Base-by-base conservation (phyloP, 805 yeast species). In the Brettanomyces sp. region DNA sequence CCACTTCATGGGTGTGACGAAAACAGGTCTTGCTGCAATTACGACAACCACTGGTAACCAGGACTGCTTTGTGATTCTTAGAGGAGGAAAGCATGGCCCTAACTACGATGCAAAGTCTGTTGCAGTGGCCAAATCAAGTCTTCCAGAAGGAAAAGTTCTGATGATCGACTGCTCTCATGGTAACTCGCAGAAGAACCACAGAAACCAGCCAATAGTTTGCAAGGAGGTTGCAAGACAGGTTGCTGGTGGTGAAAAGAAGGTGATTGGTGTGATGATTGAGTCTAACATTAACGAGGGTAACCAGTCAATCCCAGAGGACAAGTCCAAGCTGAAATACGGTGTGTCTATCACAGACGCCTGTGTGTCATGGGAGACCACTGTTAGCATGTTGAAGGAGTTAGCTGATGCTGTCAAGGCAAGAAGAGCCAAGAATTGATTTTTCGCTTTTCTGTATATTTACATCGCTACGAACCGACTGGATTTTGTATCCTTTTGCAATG, bases 111-210 rank as follows among this genome's bases (percentile, higher is more conserved):
- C 79, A 52, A 77, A 70, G 47, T 77, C 85, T n/a, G 87, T 93
- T 37, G 71, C 75, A 38, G 82, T 74, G 36, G 93, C 95, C 52
- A 83, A 88, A 70, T 71, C 64, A 24, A 64, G 69, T 34, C 67
- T 74, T 55, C 81, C 72, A 48, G 67, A 64, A 66, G 74, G 69
- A 57, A 68, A 58, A 49, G 72, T 74, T 46, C 66, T 88, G 57
- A 93, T 93, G 99, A 85, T 93, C 51, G 99, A 93, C 70, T 93
- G 96, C 70, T 90, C 97, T 41, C 99, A 93, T 68, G 99, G 96
- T 58, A 93, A 93, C 74, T 89, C 97, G 36, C 80, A 76, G 67
- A 93, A 93, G 70, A 93, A 93, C 70, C 89, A 78, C 81, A 78
- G 80, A 63, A 93, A 93, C 72, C 99, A 93, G 72, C 97, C 99